These are phyloP conservation scores for Coprinopsis strossmayeri DNA, from an alignment of 768 basidiomycete species.

Conservation along the genomic window DNA sequence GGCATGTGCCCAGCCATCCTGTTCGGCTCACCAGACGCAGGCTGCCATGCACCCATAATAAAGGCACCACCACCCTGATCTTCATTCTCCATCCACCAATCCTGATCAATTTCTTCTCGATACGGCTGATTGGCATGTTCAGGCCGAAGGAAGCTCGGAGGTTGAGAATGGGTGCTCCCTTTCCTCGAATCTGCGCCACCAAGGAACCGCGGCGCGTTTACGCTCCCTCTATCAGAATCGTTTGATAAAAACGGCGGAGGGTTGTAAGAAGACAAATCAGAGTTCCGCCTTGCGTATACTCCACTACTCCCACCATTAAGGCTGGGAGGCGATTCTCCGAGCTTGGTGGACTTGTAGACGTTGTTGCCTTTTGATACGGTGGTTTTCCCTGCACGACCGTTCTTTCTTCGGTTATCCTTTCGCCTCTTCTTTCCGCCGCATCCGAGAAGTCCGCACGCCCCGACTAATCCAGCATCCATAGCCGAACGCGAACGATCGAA, in stretches of 20 bases:
- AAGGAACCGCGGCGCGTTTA: constrained; percentile 28
- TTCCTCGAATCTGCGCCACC: constrained; percentile 32
- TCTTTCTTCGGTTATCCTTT: constrained; percentile 7
- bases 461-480: constrained; percentile 82
- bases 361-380: constrained; percentile 6
- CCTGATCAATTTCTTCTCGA: constrained; percentile 74
- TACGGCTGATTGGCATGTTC: constrained; percentile 76
- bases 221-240: constrained; percentile 20
- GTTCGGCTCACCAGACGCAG: constrained; percentile 35
- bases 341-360: constrained; percentile 1
- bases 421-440: constrained; percentile 38
- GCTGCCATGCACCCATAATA: constrained; percentile 95
- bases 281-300: constrained; percentile 19
- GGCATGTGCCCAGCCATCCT: constrained; percentile 31
- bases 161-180: constrained; percentile 48
- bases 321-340: constrained; percentile 1
- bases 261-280: constrained; percentile 45
- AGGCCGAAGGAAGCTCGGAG: constrained; percentile 69
- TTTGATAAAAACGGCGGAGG: constrained; percentile 32
- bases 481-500: constrained; percentile 81
- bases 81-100: constrained; percentile 33
- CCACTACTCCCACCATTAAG: background rate
- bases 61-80: constrained; percentile 24
- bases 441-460: constrained; percentile 69
- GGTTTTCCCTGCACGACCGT: constrained; percentile 2